These are phyloP conservation scores for Fraxinus americana DNA, from an alignment of 257 asterid species.

Conservation along the genomic window DNA sequence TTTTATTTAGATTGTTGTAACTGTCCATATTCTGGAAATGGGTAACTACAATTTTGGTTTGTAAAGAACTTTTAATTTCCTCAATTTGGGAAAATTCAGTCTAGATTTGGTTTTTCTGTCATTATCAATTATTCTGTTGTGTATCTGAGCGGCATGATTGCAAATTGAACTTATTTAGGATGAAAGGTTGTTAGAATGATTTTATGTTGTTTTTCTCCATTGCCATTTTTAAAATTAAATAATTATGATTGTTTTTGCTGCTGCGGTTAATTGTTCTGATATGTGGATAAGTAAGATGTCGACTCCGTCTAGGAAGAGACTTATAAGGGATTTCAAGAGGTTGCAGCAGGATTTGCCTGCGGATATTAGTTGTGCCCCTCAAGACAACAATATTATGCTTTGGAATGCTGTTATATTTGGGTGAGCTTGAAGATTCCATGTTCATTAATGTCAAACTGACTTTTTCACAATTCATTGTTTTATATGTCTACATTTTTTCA, in stretches of 20 bases:
- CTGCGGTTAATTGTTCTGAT: neutral
- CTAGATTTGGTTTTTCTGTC: neutral
- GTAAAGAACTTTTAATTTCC: neutral
- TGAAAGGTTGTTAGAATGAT: neutral
- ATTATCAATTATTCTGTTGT: neutral
- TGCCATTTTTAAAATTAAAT: neutral
- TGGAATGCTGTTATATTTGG: slow-evolving; percentile 62
- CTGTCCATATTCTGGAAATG: neutral
- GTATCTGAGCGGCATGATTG: neutral
- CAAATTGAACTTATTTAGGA: neutral
- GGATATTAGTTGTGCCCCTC: slow-evolving; percentile 59
- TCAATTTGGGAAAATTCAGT: neutral
- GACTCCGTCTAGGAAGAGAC: slow-evolving; percentile 54
- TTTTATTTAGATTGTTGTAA: neutral
- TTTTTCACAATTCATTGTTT: neutral
- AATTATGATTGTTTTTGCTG: neutral
- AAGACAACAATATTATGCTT: slow-evolving; percentile 54
- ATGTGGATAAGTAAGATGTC: slow-evolving; percentile 40
- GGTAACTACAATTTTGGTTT: neutral
- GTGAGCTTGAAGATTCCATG: slow-evolving; percentile 22
- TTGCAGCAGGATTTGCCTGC: slow-evolving; percentile 60
- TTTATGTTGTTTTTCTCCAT: neutral
- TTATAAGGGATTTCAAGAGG: slow-evolving; percentile 59
- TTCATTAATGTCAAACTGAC: neutral
- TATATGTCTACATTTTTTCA: neutral